phyloP scores from a whole-genome alignment of 768 basidiomycete genomes.

The Xerocomellus dryophilus region DNA sequence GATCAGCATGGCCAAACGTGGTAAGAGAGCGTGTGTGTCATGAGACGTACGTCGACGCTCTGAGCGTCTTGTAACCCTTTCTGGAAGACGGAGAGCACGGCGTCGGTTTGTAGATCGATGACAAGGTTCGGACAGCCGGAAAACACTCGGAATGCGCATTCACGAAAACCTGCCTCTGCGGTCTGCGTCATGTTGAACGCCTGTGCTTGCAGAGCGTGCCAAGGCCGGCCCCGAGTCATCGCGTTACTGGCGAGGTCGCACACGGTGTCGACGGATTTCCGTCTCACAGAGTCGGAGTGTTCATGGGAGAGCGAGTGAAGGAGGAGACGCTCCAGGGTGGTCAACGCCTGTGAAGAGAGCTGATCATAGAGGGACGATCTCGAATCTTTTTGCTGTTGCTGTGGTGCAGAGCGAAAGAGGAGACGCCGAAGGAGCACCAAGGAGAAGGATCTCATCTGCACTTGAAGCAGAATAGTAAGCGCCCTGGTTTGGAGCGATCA shows the following conservation, averaged over 20 bases:
- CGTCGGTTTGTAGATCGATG: conserved; percentile 71
- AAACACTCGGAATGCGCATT: conserved; percentile 70
- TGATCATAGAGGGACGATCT: conserved; percentile 75
- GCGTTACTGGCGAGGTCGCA: conserved; percentile 73
- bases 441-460: conserved; percentile 82
- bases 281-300: conserved; percentile 52
- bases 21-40: not conserved
- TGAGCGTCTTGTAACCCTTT: conserved; percentile 65
- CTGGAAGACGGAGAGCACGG: conserved; percentile 63
- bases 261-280: conserved; percentile 71
- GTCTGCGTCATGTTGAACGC: conserved; percentile 58
- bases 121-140: conserved; percentile 72
- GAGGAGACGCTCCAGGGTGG: conserved; percentile 67
- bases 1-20: not conserved
- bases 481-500: not conserved
- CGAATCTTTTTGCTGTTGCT: conserved; percentile 33
- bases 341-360: conserved; percentile 61
- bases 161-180: conserved; percentile 39
- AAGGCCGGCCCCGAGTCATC: conserved; percentile 73
- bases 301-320: conserved; percentile 69
- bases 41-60: conserved; percentile 55
- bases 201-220: conserved; percentile 77
- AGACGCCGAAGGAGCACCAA: conserved; percentile 76
- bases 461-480: conserved; percentile 13
- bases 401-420: conserved; percentile 60